Base-by-base conservation (phyloP, 2,329 filamentous ascomycete genomes). In the Aureobasidium sp. region DNA sequence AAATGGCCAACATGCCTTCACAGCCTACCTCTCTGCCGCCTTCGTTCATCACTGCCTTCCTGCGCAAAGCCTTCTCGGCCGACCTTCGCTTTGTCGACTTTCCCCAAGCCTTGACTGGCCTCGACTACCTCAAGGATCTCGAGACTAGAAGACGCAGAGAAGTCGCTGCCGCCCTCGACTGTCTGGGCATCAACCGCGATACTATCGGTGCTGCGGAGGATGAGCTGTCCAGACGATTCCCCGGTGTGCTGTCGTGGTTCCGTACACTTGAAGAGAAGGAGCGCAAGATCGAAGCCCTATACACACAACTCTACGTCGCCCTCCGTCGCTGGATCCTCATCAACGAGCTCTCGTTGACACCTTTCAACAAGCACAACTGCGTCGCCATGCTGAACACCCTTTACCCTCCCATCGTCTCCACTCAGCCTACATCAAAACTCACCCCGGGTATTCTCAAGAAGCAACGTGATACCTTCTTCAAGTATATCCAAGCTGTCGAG, bases 351-450 rank as follows among this genome's bases (percentile, higher is more conserved):
- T 77, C 79, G 22, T 70, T 83, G 25, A 70, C 75, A 27, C 80
- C 80, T 0, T 83, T 81, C 67, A 80, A 80, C 70, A 83, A 82
- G 64, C 74, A 77, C 61, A 84, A 84, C 63, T 83, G 81, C 62
- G 73, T 84, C 58, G 82, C 80, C 50, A 81, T 85, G 76, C 76
- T 85, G 47, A 85, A 85, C 67, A 85, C 81, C 8, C 71, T 85
- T 25, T 80, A 84, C 58, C 82, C 82, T 6, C 80, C 82, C 2
- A 71, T 77, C 37, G 70, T 72, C 38, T 65, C 67, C 11, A 65
- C 68, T 14, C 70, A 71, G 38, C 78, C 77, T 4, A 79, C 78
- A 8, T 67, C 73, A 24, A 73, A 78, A 48, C 65, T 84, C 55
- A 79, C 75, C 7, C 65, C 70, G 3, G 65, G 73, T 22, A 71